phyloP scores from a whole-genome alignment of 2,329 filamentous ascomycete species.

The Monilinia fructigena region DNA sequence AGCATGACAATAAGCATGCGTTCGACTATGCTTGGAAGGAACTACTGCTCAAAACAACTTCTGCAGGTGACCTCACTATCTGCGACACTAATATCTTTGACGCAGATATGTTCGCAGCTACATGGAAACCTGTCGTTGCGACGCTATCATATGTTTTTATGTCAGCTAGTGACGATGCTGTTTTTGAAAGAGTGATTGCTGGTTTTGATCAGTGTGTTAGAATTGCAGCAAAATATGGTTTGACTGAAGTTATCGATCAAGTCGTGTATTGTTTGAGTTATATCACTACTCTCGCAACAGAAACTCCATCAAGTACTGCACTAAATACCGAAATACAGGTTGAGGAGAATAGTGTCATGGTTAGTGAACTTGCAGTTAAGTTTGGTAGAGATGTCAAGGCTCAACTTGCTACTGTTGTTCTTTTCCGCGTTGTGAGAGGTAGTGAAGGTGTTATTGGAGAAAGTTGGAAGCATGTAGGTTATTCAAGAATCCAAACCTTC shows the following conservation, averaged over 20 bases:
- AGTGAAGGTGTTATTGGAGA: conserved; percentile 74
- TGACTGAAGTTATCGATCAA: conserved; percentile 85
- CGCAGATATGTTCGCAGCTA: conserved; percentile 94
- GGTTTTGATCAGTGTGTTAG: conserved; percentile 96
- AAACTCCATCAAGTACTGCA: conserved; percentile 73
- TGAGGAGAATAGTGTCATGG: conserved; percentile 92
- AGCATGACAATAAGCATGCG: conserved; percentile 93
- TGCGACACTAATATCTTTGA: conserved; percentile 95
- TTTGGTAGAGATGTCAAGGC: conserved; percentile 92
- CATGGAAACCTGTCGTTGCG: conserved; percentile 92
- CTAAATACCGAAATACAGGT: conserved; percentile 96
- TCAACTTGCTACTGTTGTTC: conserved; percentile 88
- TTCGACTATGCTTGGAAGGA: conserved; percentile 99
- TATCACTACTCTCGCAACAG: conserved; percentile 83
- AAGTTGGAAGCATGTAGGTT: conserved; percentile 75
- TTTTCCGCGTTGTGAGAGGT: conserved; percentile 87
- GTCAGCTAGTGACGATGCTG: conserved; percentile 94
- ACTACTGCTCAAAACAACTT: conserved; percentile 78
- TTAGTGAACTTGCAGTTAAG: conserved; percentile 94
- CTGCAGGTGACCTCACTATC: conserved; percentile 68
- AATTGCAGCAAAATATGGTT: conserved; percentile 80
- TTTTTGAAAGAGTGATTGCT: conserved; percentile 88
- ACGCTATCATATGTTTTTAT: conserved; percentile 98
- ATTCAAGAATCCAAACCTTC: conserved; percentile 34
- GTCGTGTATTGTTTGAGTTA: conserved; percentile 87